Percentiles rank a stretch among this genome's conserved stretches.
phyloP scores from a whole-genome alignment of 2,329 filamentous ascomycete genomes.

The Fusarium sp. region DNA sequence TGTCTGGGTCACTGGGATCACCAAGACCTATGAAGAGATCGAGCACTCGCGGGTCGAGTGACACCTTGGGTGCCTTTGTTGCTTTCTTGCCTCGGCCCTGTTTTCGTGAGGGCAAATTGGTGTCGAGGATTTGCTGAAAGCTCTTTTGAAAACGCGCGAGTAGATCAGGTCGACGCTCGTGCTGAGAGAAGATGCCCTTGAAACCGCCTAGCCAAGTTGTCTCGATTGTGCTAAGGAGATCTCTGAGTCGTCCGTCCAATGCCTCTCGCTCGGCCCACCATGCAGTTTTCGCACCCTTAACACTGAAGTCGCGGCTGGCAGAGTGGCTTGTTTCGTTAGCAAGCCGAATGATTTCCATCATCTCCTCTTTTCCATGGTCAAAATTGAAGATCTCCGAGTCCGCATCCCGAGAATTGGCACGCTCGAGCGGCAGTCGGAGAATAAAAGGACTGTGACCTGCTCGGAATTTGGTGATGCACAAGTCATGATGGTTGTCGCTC shows the following conservation, averaged over 20 bases:
- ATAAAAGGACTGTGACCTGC: slow-evolving; percentile 83
- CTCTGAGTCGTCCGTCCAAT: slow-evolving; percentile 80
- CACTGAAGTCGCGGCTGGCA: slow-evolving; percentile 72
- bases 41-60: slow-evolving; percentile 73
- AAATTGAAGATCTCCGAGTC: slow-evolving; percentile 87
- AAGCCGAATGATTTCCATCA: slow-evolving; percentile 82
- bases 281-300: slow-evolving; percentile 78
- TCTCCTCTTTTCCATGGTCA: slow-evolving; percentile 79
- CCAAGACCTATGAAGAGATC: slow-evolving; percentile 91
- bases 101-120: slow-evolving; percentile 85
- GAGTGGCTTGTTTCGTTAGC: slow-evolving; percentile 88
- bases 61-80: slow-evolving; percentile 57
- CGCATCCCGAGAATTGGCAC: slow-evolving; percentile 82
- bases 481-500: slow-evolving; percentile 83
- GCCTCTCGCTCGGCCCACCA: slow-evolving; percentile 93
- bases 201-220: slow-evolving; percentile 96
- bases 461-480: slow-evolving; percentile 89
- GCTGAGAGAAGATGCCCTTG: slow-evolving; percentile 89
- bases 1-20: slow-evolving; percentile 73
- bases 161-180: slow-evolving; percentile 70
- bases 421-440: slow-evolving; percentile 84
- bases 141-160: slow-evolving; percentile 80
- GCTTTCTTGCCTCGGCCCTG: slow-evolving; percentile 68
- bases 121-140: slow-evolving; percentile 83
- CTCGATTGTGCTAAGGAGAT: slow-evolving; percentile 87